Conservation (phyloP, 164 flowering plant genomes). For the Vitis labrusca region DNA sequence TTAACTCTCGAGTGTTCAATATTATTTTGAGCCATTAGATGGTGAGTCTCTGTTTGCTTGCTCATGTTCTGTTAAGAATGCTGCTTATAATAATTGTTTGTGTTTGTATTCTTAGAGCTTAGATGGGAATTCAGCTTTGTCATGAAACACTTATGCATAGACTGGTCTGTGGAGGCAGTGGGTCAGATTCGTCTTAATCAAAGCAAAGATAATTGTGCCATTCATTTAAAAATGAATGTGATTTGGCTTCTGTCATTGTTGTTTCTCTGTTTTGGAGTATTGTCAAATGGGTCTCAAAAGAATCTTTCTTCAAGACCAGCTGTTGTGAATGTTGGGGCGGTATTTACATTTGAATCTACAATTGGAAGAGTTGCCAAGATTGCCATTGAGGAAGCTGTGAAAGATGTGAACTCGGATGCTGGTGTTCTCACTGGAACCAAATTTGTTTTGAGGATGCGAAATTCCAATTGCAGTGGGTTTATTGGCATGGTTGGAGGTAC, state of each 20-base stretch:
- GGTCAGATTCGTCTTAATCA: background rate
- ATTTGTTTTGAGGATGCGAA: conserved; percentile 44
- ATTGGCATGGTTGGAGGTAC: conserved; percentile 78
- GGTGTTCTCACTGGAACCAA: conserved; percentile 64
- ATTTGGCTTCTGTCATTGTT: conserved; percentile 28
- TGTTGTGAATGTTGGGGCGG: conserved; percentile 73
- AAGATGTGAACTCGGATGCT: conserved; percentile 77
- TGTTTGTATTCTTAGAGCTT: background rate
- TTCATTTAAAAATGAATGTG: conserved; percentile 32
- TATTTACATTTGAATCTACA: conserved; percentile 71
- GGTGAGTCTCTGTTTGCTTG: background rate
- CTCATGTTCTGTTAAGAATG: background rate
- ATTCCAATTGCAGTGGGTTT: conserved; percentile 78
- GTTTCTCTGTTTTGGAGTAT: conserved; percentile 26
- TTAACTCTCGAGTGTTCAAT: background rate
- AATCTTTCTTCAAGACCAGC: conserved; percentile 65
- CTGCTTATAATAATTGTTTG: background rate
- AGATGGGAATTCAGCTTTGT: background rate
- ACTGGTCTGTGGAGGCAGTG: background rate
- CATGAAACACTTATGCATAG: background rate
- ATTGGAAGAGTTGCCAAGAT: conserved; percentile 85
- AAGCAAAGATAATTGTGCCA: background rate
- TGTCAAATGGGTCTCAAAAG: conserved; percentile 29
- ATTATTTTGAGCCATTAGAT: too few relatives aligned
- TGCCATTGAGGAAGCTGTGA: conserved; percentile 78